Conservation (phyloP, 257 asterid genomes). For the Eucommia ulmoides region DNA sequence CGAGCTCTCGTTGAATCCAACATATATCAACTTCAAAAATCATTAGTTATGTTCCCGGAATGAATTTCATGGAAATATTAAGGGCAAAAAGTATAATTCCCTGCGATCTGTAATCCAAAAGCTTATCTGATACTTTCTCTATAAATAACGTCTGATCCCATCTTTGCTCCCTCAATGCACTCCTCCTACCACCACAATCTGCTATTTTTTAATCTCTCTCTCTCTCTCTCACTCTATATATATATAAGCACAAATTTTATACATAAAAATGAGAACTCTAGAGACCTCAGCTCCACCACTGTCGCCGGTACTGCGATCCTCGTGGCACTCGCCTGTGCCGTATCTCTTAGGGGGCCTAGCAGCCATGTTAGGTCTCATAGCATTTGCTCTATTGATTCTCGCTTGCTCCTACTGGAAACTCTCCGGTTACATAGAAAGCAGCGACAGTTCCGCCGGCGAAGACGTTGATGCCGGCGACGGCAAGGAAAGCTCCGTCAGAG, state of each 20-base stretch:
- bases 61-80: too few relatives aligned
- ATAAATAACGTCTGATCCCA: slow-evolving; percentile 14
- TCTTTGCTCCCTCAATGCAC: slow-evolving; percentile 11
- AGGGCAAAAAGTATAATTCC: too few relatives aligned
- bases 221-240: too few relatives aligned
- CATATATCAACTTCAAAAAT: too few relatives aligned
- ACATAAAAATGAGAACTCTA: slow-evolving; percentile 19
- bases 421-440: slow-evolving; percentile 37
- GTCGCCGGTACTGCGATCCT: slow-evolving; percentile 27
- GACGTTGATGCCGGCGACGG: slow-evolving; percentile 43
- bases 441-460: slow-evolving; percentile 22
- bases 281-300: slow-evolving; percentile 19
- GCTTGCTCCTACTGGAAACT: slow-evolving; percentile 83
- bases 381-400: slow-evolving; percentile 67
- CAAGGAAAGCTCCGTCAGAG: slow-evolving; percentile 12
- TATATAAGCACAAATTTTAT: background rate
- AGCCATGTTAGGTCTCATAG: slow-evolving; percentile 82
- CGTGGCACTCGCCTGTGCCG: slow-evolving; percentile 96
- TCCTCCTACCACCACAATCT: background rate
- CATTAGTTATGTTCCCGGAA: too few relatives aligned
- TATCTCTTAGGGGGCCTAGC: slow-evolving; percentile 88
- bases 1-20: too few relatives aligned
- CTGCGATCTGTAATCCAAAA: too few relatives aligned
- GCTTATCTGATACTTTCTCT: too few relatives aligned
- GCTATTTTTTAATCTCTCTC: background rate